Evolutionary conservation across 768 basidiomycete genomes (phyloP).

Genomic region (Fibroporia radiculosa): DNA sequence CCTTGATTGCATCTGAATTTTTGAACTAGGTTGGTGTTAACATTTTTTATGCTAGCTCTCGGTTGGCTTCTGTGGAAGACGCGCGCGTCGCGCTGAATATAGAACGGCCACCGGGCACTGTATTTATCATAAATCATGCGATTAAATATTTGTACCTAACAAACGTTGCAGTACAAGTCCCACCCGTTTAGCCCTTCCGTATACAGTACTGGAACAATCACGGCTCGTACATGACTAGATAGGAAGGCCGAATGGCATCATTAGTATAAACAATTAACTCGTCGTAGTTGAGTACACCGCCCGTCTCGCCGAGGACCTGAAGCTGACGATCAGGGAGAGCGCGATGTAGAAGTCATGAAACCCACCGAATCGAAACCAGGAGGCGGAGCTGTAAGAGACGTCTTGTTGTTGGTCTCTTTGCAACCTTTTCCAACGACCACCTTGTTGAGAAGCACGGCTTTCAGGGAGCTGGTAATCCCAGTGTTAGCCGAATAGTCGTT

Average conservation of each 20-base stretch:
- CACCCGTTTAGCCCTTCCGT: too few species aligned
- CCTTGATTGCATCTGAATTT: not conserved
- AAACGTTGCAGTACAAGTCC: too few species aligned
- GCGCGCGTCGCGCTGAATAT: not conserved
- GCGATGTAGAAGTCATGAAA: too few species aligned
- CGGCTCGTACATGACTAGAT: slow-evolving; percentile 53
- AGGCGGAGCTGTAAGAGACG: slow-evolving; percentile 48
- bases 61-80: not conserved
- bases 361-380: slow-evolving; percentile 60
- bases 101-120: not conserved
- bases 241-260: slow-evolving; percentile 66
- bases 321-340: not conserved
- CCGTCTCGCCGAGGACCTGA: slow-evolving; percentile 62
- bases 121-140: not conserved
- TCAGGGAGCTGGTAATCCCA: slow-evolving; percentile 31
- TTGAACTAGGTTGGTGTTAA: not conserved
- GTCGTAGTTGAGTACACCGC: slow-evolving; percentile 61
- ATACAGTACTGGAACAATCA: too few species aligned
- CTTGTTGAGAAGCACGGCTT: slow-evolving; percentile 67
- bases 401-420: slow-evolving; percentile 55
- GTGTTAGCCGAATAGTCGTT: slow-evolving; percentile 64
- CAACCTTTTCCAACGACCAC: slow-evolving; percentile 65
- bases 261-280: slow-evolving; percentile 65
- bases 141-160: not conserved
- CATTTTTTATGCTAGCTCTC: not conserved